Conservation (phyloP, 495 filamentous ascomycete species). For the Mytilinidion resinicola region DNA sequence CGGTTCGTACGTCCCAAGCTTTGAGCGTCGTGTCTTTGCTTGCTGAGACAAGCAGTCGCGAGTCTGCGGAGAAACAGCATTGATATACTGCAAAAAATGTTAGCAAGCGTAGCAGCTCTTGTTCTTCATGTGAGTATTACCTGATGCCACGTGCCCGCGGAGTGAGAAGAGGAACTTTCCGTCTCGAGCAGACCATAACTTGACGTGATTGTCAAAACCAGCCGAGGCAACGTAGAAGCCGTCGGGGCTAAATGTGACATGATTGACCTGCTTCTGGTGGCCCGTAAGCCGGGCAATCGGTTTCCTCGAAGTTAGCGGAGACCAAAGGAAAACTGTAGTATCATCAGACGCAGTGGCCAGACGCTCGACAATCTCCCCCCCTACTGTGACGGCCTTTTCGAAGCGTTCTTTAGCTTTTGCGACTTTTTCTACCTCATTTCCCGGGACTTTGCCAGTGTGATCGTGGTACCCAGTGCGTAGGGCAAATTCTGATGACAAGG, state of each 20-base stretch:
- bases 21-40: constrained; percentile 94
- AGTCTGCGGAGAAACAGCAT: constrained; percentile 84
- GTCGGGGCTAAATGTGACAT: constrained; percentile 89
- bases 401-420: constrained; percentile 78
- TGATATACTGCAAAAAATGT: constrained; percentile 55
- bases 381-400: constrained; percentile 74
- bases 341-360: constrained; percentile 90
- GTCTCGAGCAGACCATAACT: constrained; percentile 70
- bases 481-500: constrained; percentile 88
- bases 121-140: not conserved
- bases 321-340: constrained; percentile 96
- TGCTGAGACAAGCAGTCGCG: constrained; percentile 71
- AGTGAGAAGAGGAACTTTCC: constrained; percentile 81
- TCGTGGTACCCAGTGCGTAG: constrained; percentile 83
- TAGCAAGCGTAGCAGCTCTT: not conserved
- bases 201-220: constrained; percentile 88
- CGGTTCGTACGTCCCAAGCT: constrained; percentile 81
- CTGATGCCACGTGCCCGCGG: constrained; percentile 85
- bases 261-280: constrained; percentile 94
- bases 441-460: constrained; percentile 66
- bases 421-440: constrained; percentile 61
- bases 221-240: constrained; percentile 79
- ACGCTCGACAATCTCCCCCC: constrained; percentile 73
- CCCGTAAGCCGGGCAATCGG: constrained; percentile 82
- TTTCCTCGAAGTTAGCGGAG: constrained; percentile 70